phyloP scores from a whole-genome alignment of 139 green algal genomes.

The Zygnema circumcarinatum region DNA sequence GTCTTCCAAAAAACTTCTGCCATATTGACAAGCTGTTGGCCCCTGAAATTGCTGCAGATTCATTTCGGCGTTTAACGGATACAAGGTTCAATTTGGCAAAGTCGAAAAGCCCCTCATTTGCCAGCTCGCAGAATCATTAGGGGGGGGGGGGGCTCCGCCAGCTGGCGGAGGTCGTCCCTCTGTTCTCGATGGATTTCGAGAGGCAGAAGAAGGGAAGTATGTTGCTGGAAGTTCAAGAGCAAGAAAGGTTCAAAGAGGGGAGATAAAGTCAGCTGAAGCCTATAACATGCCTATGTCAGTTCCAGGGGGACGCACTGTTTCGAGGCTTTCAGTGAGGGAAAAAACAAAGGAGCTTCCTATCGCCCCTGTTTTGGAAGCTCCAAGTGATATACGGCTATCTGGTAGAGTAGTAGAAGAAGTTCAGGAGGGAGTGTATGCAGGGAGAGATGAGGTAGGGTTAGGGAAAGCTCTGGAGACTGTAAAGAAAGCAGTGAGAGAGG shows the following conservation, averaged over 20 bases:
- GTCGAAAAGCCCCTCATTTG: conserved; percentile 21
- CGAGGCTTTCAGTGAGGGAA: neutral
- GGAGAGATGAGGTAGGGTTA: neutral
- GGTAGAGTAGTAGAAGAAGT: too few relatives aligned
- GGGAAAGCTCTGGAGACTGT: neutral
- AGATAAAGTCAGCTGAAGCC: neutral
- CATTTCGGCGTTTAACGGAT: neutral
- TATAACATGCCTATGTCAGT: neutral
- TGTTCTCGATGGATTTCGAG: neutral
- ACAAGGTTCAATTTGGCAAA: conserved; percentile 20
- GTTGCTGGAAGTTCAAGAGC: neutral
- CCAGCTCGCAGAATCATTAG: conserved; percentile 23
- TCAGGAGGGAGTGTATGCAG: neutral
- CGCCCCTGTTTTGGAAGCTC: neutral
- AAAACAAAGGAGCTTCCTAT: neutral
- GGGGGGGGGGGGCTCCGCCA: neutral
- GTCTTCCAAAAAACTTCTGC: too few relatives aligned
- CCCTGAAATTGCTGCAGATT: conserved; percentile 34
- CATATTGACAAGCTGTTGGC: too few relatives aligned
- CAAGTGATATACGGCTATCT: too few relatives aligned
- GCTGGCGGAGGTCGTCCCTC: neutral
- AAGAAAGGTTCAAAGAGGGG: neutral
- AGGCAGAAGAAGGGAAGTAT: neutral
- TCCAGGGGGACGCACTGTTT: neutral
- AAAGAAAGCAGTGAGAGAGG: neutral